Conservation (phyloP, 2,329 filamentous ascomycete genomes). For the Dactylellina cionopaga region DNA sequence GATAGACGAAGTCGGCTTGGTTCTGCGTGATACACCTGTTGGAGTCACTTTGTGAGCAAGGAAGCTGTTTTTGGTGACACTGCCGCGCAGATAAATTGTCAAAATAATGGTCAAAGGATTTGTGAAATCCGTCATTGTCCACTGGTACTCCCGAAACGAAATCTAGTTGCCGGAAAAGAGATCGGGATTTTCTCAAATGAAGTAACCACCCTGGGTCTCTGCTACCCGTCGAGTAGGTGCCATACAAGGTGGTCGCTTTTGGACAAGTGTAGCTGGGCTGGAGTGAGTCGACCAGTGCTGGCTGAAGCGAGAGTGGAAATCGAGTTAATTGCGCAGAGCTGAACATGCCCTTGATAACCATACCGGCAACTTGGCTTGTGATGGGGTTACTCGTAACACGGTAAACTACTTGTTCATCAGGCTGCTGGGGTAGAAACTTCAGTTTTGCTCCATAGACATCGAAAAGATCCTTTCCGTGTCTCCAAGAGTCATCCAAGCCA, state of each 20-base stretch:
- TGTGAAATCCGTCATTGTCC: slow-evolving; percentile 72
- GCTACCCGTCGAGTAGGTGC: slow-evolving; percentile 63
- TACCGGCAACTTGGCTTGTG: slow-evolving; percentile 80
- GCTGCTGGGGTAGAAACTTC: slow-evolving; percentile 70
- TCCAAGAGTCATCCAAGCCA: slow-evolving; percentile 77
- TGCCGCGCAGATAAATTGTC: slow-evolving; percentile 83
- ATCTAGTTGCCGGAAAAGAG: slow-evolving; percentile 72
- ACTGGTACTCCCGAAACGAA: slow-evolving; percentile 72
- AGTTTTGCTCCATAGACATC: slow-evolving; percentile 78
- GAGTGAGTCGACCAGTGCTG: slow-evolving; percentile 73
- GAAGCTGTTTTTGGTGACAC: slow-evolving; percentile 77
- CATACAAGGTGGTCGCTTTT: slow-evolving; percentile 61
- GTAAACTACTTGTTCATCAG: slow-evolving; percentile 67
- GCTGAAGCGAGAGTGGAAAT: slow-evolving; percentile 66
- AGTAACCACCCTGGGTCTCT: slow-evolving; percentile 68
- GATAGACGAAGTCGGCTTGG: slow-evolving; percentile 75
- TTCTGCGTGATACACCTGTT: slow-evolving; percentile 70
- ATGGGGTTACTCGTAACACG: slow-evolving; percentile 85
- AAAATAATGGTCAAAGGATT: slow-evolving; percentile 81
- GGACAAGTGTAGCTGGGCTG: slow-evolving; percentile 78
- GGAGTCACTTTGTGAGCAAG: slow-evolving; percentile 69
- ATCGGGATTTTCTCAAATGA: slow-evolving; percentile 69
- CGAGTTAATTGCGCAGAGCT: slow-evolving; percentile 59
- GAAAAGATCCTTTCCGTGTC: slow-evolving; percentile 80
- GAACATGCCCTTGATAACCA: slow-evolving; percentile 78